Base-by-base conservation (phyloP, 129 eudicot genomes). In the Artemisia tridentata region DNA sequence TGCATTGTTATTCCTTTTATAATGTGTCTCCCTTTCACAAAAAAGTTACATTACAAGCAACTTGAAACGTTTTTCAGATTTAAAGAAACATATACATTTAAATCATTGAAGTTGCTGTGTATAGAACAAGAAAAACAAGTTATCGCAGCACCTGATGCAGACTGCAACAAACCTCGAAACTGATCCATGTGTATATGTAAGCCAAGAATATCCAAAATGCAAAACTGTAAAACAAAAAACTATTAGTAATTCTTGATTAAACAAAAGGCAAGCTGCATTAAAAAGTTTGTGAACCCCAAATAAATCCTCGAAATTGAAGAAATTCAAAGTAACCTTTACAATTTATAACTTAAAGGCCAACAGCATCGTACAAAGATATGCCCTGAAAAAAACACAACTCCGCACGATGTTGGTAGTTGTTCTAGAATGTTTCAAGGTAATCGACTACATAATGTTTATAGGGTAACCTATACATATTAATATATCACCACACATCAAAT, bases 131-230 rank as follows among this genome's bases (percentile, higher is more conserved):
- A 63, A 70, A 63, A 73, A 60, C 52, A 21, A 16, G 59, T 57
- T 57, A 75, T 16, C 54, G 53, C 49, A 46, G n/a, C 51, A 55
- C 50, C 51, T 25, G 60, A 75, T 45, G 18, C 48, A 45, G 56
- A 29, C 70, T 63, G 61, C 70, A 62, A 31, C 70, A 19, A 65
- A 43, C 34, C 61, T 38, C 51, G 72, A 60, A 75, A 48, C 74
- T 75, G 69, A 73, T 18, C 43, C 52, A 19, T 73, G 15, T 21
- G 57, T 38, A 19, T 19, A 52, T 11, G 67, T 53, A 4, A 4
- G 31, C 31, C 11, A 17, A 51, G 62, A 76, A 82, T 57, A 77
- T 82, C 81, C 55, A 48, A 74, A 83, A 56, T 34, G 74, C 71
- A 34, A 64, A 38, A 38, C 45, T 3, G 0, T 0, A 38, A 38